phyloP scores from a whole-genome alignment of 2,329 filamentous ascomycete species.

The Cordyceps sp. region DNA sequence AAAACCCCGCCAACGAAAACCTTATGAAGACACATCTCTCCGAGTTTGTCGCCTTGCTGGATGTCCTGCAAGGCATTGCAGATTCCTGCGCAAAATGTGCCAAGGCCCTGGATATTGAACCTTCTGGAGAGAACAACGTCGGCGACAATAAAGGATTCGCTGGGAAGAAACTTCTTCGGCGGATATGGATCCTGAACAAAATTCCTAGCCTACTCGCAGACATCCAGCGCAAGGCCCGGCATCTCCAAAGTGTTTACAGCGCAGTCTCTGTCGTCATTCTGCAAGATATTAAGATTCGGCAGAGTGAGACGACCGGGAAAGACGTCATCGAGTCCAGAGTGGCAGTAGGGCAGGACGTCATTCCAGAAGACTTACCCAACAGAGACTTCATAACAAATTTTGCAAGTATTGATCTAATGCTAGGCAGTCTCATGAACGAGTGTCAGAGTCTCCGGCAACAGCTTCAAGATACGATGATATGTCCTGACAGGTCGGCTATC shows the following conservation, averaged over 20 bases:
- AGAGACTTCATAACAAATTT: slow-evolving; percentile 4
- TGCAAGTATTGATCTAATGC: slow-evolving; percentile 4
- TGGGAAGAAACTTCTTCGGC: slow-evolving; percentile 3
- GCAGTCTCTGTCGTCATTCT: slow-evolving; percentile 4
- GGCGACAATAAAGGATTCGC: slow-evolving; percentile 1
- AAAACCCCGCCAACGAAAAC: slow-evolving; percentile 3
- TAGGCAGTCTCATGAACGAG: slow-evolving; percentile 4
- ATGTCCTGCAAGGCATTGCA: slow-evolving; percentile 5
- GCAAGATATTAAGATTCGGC: slow-evolving; percentile 4
- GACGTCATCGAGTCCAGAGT: slow-evolving; percentile 2
- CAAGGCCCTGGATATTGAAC: slow-evolving; percentile 4
- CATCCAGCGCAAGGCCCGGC: slow-evolving; percentile 5
- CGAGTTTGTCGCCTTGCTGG: slow-evolving; percentile 4
- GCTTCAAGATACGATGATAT: slow-evolving; percentile 4
- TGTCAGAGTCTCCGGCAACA: slow-evolving; percentile 4
- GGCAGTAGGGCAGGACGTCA: background rate
- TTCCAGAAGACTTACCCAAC: slow-evolving; percentile 2
- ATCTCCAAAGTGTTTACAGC: slow-evolving; percentile 4
- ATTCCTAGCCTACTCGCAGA: slow-evolving; percentile 4
- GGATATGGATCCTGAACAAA: slow-evolving; percentile 3
- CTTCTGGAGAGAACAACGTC: slow-evolving; percentile 2
- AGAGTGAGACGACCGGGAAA: slow-evolving; percentile 1
- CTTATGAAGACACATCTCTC: slow-evolving; percentile 3
- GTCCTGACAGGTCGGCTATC: slow-evolving; percentile 3
- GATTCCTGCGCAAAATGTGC: slow-evolving; percentile 4